Conservation (phyloP, 1,139 yeast genomes). For the Candida dubliniensis region DNA sequence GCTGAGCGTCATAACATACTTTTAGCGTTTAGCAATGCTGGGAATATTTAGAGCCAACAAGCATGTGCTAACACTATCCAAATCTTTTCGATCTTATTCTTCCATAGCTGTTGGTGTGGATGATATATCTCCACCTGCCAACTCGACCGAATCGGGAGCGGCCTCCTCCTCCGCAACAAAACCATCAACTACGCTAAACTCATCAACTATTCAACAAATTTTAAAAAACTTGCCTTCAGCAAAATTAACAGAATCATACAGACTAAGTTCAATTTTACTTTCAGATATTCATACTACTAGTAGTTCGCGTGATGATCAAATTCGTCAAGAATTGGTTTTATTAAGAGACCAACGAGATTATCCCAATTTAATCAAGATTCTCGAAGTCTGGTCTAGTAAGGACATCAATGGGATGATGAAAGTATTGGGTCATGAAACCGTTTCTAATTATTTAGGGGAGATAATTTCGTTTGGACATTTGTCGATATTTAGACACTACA, state of each 20-base stretch:
- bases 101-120: conserved; percentile 7
- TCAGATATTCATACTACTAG: not conserved
- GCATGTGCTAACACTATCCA: conserved; percentile 1
- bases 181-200: not conserved
- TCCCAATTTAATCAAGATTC: conserved; percentile 9
- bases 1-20: not conserved
- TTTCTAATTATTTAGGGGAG: conserved; percentile 13
- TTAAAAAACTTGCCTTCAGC: conserved; percentile 11
- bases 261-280: conserved; percentile 4
- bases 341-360: conserved; percentile 9
- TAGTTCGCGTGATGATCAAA: conserved; percentile 5
- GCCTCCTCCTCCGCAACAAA: not conserved
- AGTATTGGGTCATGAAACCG: conserved; percentile 25
- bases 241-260: conserved; percentile 10
- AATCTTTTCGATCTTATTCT: conserved; percentile 5
- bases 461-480: conserved; percentile 4
- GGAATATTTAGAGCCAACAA: conserved; percentile 3
- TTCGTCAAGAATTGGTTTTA: conserved; percentile 10
- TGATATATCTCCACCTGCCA: conserved; percentile 2
- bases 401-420: conserved; percentile 29
- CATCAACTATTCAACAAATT: conserved; percentile 4
- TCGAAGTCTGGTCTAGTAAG: conserved; percentile 17
- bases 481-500: conserved; percentile 4
- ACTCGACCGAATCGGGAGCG: not conserved
- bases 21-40: not conserved